Evolutionary conservation across 176 grass and related monocot species (phyloP), one percentile per base, ranked within the genome.

Genomic region (Oropetium thomaeum): DNA sequence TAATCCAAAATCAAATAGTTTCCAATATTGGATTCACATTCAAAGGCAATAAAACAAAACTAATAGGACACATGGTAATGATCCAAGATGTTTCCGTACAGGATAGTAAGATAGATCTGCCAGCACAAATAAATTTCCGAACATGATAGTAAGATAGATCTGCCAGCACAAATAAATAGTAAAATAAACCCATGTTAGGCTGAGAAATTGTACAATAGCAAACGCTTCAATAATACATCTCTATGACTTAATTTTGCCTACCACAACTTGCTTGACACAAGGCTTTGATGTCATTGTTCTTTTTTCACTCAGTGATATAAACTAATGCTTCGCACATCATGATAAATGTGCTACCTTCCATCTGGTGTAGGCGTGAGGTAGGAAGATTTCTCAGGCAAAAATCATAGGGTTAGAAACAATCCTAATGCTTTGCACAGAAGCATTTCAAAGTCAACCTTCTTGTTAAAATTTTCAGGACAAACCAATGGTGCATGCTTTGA

Each of bases 381-480:
- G 63, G 77, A 51, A 7, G 26, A 65, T 79, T 48, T 73, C 10
- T 32, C 29, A 79, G n/a, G 41, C 22, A 75, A 68, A 65, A 80
- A 10, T n/a, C 52, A 62, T 31, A 69, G 30, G 22, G 31, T 5
- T 44, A 60, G 14, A 44, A 20, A 65, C 1, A 4, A 47, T 44
- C 16, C 5, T 41, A 49, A 19, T 64, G 15, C 55, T 20, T 76
- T 2, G 5, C 1, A 1, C 0, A 6, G 29, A 16, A 38, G 16
- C 44, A 12, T 81, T 64, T 68, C 27, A 7, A 8, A 5, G 9
- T 60, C 40, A 17, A 39, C 33, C 40, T 83, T 73, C 25, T 52
- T 26, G 22, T 10, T 51, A 15, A 55, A 1, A 14, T 41, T 76
- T 23, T 68, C 33, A 53, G 32, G 42, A 28, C 55, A 74, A 22